These are phyloP conservation scores for Hypoxylon sp. DNA, from an alignment of 2,329 filamentous ascomycete genomes.

Conservation along the genomic window DNA sequence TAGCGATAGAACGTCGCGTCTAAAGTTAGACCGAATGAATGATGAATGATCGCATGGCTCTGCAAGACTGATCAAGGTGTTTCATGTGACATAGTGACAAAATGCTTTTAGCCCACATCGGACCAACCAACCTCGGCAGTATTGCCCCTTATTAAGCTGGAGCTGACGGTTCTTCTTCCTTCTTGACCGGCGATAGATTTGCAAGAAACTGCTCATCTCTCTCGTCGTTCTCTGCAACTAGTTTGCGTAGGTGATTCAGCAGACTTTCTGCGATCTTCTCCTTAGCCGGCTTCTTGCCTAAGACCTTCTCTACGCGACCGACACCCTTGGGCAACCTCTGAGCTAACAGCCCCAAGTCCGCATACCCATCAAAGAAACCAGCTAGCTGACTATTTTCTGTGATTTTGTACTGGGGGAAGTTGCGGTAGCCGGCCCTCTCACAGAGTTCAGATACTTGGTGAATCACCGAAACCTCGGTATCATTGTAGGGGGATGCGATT, in stretches of 20 bases:
- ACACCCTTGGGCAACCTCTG: constrained; percentile 19
- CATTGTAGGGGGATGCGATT: constrained; percentile 33
- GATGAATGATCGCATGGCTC: too few species aligned
- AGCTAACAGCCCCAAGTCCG: constrained; percentile 33
- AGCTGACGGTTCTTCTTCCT: neutral
- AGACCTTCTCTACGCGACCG: constrained; percentile 40
- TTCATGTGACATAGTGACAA: too few species aligned
- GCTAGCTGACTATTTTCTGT: constrained; percentile 25
- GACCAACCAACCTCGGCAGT: neutral
- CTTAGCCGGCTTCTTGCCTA: constrained; percentile 49
- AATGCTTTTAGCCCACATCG: neutral
- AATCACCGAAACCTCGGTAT: constrained; percentile 30
- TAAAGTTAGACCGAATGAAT: too few species aligned
- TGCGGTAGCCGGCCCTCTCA: constrained; percentile 43
- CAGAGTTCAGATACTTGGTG: constrained; percentile 47
- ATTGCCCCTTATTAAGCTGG: constrained; percentile 7
- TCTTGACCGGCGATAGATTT: constrained; percentile 1
- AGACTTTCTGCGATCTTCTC: constrained; percentile 53
- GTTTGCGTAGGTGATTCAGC: constrained; percentile 47
- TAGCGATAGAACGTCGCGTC: too few species aligned
- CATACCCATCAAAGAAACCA: constrained; percentile 50
- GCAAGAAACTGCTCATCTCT: constrained; percentile 24
- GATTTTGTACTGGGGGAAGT: constrained; percentile 48
- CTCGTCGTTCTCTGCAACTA: constrained; percentile 38
- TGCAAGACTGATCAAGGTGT: too few species aligned